A percentile compares a stretch with the other conserved stretches of the same genome.
Conservation (phyloP, 1,284 basidiomycete species). For the Moesziomyces parantarcticus region DNA sequence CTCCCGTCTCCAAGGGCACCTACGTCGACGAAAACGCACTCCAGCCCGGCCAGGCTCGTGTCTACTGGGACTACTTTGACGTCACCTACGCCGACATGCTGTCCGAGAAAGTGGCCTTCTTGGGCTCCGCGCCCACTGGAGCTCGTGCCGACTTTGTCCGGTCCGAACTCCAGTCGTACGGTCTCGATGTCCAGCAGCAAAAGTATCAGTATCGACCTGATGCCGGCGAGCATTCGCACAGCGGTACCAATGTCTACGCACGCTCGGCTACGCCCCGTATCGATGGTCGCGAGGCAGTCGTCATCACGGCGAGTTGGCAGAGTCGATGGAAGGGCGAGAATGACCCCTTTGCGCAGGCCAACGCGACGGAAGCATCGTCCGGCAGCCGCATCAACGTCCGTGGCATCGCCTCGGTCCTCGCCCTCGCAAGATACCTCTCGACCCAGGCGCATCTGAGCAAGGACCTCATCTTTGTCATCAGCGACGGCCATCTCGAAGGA, state of each 20-base stretch:
- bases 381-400: slow-evolving; percentile 79
- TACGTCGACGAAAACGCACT: slow-evolving; percentile 68
- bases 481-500: slow-evolving; percentile 88
- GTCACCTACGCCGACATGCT: slow-evolving; percentile 57
- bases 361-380: slow-evolving; percentile 1
- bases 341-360: slow-evolving; percentile 27
- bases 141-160: slow-evolving; percentile 47
- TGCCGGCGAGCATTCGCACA: background rate
- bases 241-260: slow-evolving; percentile 82
- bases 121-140: slow-evolving; percentile 11
- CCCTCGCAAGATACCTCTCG: slow-evolving; percentile 83
- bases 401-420: slow-evolving; percentile 84
- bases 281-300: slow-evolving; percentile 84
- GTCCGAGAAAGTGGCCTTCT: slow-evolving; percentile 35
- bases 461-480: slow-evolving; percentile 88
- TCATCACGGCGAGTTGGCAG: slow-evolving; percentile 69
- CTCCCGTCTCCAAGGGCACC: slow-evolving; percentile 55
- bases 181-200: slow-evolving; percentile 45
- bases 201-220: slow-evolving; percentile 7
- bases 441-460: slow-evolving; percentile 55
- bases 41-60: slow-evolving; percentile 57
- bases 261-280: slow-evolving; percentile 83
- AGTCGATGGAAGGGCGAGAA: slow-evolving; percentile 41
- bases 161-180: slow-evolving; percentile 49
- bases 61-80: slow-evolving; percentile 57